phyloP scores from a whole-genome alignment of 2,329 filamentous ascomycete species.

The Dryadomyces quercus-mongolicae region DNA sequence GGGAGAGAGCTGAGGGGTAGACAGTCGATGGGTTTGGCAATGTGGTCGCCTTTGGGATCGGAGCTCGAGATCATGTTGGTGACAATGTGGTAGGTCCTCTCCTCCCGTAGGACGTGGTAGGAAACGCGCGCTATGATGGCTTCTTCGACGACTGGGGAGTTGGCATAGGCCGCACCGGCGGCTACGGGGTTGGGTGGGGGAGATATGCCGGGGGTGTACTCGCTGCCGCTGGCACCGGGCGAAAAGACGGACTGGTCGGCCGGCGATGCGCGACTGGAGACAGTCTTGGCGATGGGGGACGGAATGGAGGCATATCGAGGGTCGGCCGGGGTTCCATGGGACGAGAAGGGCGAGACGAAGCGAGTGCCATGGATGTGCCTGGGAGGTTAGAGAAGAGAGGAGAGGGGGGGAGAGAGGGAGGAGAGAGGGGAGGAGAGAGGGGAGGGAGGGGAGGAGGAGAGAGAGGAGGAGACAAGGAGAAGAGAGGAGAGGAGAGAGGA shows the following conservation, averaged over 20 bases:
- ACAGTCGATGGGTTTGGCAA: conserved; percentile 70
- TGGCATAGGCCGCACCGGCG: conserved; percentile 20
- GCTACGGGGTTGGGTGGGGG: conserved; percentile 15
- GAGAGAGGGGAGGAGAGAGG: not conserved
- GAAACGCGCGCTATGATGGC: conserved; percentile 74
- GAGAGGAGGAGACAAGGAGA: conserved; percentile 2
- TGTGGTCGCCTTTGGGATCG: conserved; percentile 63
- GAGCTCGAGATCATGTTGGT: conserved; percentile 58
- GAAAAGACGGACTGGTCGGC: conserved; percentile 23
- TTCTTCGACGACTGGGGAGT: conserved; percentile 45
- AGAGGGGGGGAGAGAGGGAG: not conserved
- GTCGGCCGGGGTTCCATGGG: conserved; percentile 19
- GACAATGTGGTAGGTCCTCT: conserved; percentile 76
- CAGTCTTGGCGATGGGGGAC: conserved; percentile 27
- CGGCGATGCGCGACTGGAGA: conserved; percentile 30
- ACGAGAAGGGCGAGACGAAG: conserved; percentile 37
- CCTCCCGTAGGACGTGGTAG: conserved; percentile 68
- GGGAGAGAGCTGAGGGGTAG: conserved; percentile 56
- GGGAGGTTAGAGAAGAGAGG: not conserved
- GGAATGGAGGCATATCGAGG: conserved; percentile 30
- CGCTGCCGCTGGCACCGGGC: conserved; percentile 26
- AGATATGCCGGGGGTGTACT: conserved; percentile 23
- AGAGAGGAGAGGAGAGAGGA: no score
- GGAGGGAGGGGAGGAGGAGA: not conserved
- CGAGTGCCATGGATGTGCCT: conserved; percentile 58